Percentiles rank a stretch among this genome's conserved stretches.
Conservation (phyloP, 257 asterid genomes). For the Pogostemon cablin region DNA sequence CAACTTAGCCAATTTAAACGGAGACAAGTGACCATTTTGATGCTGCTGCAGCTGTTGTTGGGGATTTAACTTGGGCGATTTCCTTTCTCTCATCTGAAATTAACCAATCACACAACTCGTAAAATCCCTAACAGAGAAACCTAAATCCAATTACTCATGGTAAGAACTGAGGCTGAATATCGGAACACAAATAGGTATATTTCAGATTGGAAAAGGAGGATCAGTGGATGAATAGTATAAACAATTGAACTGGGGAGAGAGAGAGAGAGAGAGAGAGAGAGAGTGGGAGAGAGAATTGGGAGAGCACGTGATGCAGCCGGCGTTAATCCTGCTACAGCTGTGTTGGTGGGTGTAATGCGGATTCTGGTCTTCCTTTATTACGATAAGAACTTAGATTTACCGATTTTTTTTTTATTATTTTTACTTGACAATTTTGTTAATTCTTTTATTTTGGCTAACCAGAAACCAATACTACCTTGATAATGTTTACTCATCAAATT, state of each 20-base stretch:
- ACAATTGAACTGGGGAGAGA: slow-evolving; percentile 19
- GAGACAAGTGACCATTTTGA: slow-evolving; percentile 78
- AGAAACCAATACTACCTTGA: no score
- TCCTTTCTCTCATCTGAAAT: slow-evolving; percentile 77
- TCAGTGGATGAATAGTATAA: slow-evolving; percentile 22
- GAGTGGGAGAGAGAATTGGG: not conserved
- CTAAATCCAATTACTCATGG: slow-evolving; percentile 20
- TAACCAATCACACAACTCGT: slow-evolving; percentile 17
- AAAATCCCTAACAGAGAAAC: not conserved
- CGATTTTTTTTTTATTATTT: not conserved
- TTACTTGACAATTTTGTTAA: not conserved
- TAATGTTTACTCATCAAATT: no score
- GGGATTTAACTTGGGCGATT: slow-evolving; percentile 58
- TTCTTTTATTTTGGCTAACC: not conserved
- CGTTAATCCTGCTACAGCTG: slow-evolving; percentile 32
- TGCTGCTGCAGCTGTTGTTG: slow-evolving; percentile 54
- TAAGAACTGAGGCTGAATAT: slow-evolving; percentile 23
- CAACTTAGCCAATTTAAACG: slow-evolving; percentile 68
- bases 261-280: not conserved
- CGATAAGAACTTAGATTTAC: no score
- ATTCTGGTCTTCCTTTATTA: not conserved
- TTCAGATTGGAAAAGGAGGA: slow-evolving; percentile 25
- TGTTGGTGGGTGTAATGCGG: slow-evolving; percentile 8
- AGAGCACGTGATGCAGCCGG: slow-evolving; percentile 37
- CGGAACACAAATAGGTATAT: slow-evolving; percentile 9